Conservation (phyloP, 2,329 filamentous ascomycete genomes). For the Apiospora koreana region DNA sequence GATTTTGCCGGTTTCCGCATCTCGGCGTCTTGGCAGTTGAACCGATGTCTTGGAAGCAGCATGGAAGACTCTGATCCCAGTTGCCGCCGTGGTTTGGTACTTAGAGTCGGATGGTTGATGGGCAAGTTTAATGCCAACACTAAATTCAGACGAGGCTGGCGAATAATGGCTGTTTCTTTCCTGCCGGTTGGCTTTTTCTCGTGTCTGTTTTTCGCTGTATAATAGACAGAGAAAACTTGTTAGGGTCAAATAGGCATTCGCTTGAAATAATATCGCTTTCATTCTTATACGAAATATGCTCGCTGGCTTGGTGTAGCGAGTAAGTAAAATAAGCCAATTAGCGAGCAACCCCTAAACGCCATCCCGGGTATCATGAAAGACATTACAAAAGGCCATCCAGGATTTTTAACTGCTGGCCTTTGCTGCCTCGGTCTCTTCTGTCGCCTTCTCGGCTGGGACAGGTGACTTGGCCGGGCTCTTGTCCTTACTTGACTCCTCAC, state of each 20-base stretch:
- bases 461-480: conserved; percentile 4
- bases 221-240: accelerated
- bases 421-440: neutral
- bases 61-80: conserved; percentile 6
- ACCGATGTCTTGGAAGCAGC: neutral
- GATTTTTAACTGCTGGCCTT: neutral
- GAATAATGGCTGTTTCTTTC: neutral
- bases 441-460: neutral
- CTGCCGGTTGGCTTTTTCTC: neutral
- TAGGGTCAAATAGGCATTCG: neutral
- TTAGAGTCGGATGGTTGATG: too few species aligned
- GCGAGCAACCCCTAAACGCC: neutral
- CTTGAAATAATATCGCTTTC: neutral
- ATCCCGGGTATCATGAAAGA: conserved; percentile 3
- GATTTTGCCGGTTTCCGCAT: conserved; percentile 6
- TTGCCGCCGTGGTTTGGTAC: too few species aligned
- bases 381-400: neutral
- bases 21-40: neutral
- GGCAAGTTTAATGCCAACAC: too few species aligned
- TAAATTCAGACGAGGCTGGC: neutral
- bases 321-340: neutral
- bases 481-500: conserved; percentile 15
- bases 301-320: neutral
- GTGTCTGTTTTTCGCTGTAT: neutral
- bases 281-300: neutral